phyloP scores from a whole-genome alignment of 768 basidiomycete species.

The Trametopsis cervina region DNA sequence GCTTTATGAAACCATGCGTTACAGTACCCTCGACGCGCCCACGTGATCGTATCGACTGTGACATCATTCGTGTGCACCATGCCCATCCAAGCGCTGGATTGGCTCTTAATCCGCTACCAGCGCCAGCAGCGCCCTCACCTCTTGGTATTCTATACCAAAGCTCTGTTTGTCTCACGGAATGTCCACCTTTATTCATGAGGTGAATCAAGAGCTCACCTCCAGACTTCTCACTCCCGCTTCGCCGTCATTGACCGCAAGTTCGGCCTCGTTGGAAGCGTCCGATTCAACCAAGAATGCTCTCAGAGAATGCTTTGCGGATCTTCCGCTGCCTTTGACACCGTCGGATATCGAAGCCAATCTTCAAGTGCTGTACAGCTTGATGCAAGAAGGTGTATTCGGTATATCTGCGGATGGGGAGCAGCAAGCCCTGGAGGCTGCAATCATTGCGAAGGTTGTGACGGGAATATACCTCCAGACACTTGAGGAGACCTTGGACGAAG shows the following conservation, averaged over 20 bases:
- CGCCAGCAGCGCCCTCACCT: too few species aligned
- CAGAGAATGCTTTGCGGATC: slow-evolving; percentile 31
- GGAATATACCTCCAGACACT: slow-evolving; percentile 61
- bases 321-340: slow-evolving; percentile 26
- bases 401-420: slow-evolving; percentile 21
- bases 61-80: too few species aligned
- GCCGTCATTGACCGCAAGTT: slow-evolving; percentile 30
- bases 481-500: slow-evolving; percentile 56
- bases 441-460: slow-evolving; percentile 44
- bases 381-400: slow-evolving; percentile 2
- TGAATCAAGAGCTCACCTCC: neutral
- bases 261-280: slow-evolving; percentile 20
- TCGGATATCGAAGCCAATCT: slow-evolving; percentile 24
- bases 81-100: too few species aligned
- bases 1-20: too few species aligned
- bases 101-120: too few species aligned
- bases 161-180: too few species aligned
- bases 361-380: slow-evolving; percentile 22
- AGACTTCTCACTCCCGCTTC: slow-evolving; percentile 16
- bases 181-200: neutral
- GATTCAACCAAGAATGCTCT: slow-evolving; percentile 27
- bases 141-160: too few species aligned
- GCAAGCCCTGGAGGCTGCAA: slow-evolving; percentile 33
- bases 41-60: too few species aligned
- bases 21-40: too few species aligned